Percentiles rank a stretch among this genome's conserved stretches.
These are phyloP conservation scores for Globisporangium irregulare DNA, from an alignment of 352 stramenopile genomes.

Conservation along the genomic window DNA sequence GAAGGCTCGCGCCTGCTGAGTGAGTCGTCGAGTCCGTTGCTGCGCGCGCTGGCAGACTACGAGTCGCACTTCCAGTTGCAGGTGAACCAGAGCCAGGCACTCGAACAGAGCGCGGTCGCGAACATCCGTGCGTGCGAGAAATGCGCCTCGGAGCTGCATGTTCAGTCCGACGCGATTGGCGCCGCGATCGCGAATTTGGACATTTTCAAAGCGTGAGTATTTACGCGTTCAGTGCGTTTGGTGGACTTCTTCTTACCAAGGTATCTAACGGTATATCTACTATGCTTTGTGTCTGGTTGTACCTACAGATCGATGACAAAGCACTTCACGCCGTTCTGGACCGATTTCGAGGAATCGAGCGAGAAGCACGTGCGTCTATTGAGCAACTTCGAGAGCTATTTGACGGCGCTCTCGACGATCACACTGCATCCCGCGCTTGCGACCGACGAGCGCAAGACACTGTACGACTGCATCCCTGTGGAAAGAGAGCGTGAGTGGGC, in stretches of 20 bases:
- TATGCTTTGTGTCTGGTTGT: background rate
- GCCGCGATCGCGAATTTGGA: conserved; percentile 80
- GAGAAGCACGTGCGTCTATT: conserved; percentile 60
- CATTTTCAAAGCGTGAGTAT: conserved; percentile 50
- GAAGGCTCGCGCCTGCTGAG: conserved; percentile 67
- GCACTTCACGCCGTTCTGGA: conserved; percentile 81
- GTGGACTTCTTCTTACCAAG: no score
- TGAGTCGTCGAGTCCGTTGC: conserved; percentile 75
- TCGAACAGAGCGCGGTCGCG: conserved; percentile 48
- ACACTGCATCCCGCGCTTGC: conserved; percentile 61
- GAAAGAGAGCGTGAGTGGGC: conserved; percentile 82
- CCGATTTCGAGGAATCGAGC: conserved; percentile 59
- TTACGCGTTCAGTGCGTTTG: background rate
- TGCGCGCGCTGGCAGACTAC: conserved; percentile 77
- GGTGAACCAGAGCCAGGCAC: conserved; percentile 56
- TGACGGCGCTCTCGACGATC: conserved; percentile 53
- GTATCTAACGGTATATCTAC: background rate
- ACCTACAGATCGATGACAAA: conserved; percentile 62
- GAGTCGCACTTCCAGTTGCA: conserved; percentile 81
- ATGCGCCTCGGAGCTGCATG: conserved; percentile 48
- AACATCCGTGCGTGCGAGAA: conserved; percentile 61
- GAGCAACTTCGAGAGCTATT: conserved; percentile 66
- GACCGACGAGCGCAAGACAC: conserved; percentile 56
- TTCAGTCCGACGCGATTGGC: conserved; percentile 68
- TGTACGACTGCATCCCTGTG: conserved; percentile 79